A percentile compares a stretch with the other conserved stretches of the same genome.
Conservation (phyloP, 129 eudicot genomes). For the Centrapalus pauciflorus region DNA sequence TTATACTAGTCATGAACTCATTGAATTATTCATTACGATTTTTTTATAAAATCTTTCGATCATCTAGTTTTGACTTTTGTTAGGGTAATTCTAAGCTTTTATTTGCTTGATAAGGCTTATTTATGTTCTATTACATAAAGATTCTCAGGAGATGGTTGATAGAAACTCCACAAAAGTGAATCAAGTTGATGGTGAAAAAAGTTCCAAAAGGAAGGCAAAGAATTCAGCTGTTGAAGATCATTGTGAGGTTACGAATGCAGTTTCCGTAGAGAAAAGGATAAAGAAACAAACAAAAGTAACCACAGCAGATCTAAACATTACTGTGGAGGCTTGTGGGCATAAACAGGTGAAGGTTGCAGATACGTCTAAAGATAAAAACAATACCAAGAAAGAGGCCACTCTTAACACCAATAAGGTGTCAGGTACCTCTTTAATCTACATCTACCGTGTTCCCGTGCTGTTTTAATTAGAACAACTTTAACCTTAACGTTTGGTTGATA, state of each 20-base stretch:
- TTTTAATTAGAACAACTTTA: background rate
- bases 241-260: conserved; percentile 8
- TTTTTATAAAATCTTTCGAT: background rate
- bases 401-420: conserved; percentile 20
- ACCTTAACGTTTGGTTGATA: background rate
- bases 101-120: conserved; percentile 10
- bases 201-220: conserved; percentile 44
- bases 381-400: conserved; percentile 15
- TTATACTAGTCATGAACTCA: background rate
- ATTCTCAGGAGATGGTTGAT: conserved; percentile 24
- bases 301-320: conserved; percentile 1
- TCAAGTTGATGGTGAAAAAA: conserved; percentile 20
- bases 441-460: too few relatives aligned
- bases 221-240: conserved; percentile 16
- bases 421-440: too few relatives aligned
- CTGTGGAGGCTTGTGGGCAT: background rate
- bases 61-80: background rate
- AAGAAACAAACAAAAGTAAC: conserved; percentile 32
- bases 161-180: conserved; percentile 15
- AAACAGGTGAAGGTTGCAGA: background rate
- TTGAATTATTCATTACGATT: background rate
- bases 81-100: background rate
- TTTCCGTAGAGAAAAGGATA: conserved; percentile 30
- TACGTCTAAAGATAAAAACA: conserved; percentile 5
- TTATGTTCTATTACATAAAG: conserved; percentile 12